Conservation (phyloP, 345 rosid genomes). For the Eutrema yunnanense region DNA sequence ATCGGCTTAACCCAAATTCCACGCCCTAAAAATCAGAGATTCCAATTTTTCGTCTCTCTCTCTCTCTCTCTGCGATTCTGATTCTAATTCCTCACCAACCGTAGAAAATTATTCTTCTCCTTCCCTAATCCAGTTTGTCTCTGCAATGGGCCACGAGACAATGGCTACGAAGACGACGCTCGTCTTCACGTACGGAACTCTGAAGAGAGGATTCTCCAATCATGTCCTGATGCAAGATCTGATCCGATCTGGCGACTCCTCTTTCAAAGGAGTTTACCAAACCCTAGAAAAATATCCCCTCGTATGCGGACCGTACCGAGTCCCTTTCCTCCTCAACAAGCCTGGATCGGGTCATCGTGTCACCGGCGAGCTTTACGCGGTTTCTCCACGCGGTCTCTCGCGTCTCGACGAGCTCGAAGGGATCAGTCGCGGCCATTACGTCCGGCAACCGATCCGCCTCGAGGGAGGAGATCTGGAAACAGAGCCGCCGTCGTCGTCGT, state of each 20-base stretch:
- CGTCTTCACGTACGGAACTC: constrained; percentile 77
- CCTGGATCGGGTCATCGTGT: constrained; percentile 56
- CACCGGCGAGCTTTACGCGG: constrained; percentile 74
- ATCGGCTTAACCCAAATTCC: not conserved
- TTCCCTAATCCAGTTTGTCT: not conserved
- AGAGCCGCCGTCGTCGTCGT: not conserved
- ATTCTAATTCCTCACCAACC: constrained; percentile 25
- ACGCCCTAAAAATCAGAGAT: constrained; percentile 21
- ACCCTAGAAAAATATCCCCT: constrained; percentile 52
- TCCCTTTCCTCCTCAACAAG: constrained; percentile 79
- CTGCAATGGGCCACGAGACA: constrained; percentile 16
- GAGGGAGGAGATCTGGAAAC: not conserved
- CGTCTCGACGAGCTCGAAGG: constrained; percentile 81
- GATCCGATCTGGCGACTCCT: constrained; percentile 59
- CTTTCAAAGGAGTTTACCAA: constrained; percentile 47
- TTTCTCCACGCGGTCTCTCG: constrained; percentile 43
- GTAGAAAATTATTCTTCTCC: not conserved
- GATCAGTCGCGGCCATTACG: constrained; percentile 56
- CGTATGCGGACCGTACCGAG: constrained; percentile 81
- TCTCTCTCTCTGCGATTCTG: constrained; percentile 12
- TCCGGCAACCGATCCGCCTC: constrained; percentile 39
- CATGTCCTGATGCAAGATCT: constrained; percentile 65
- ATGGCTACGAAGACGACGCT: constrained; percentile 29
- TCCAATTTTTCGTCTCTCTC: not conserved
- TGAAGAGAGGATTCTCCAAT: constrained; percentile 71